These are phyloP conservation scores for Daldinia decipiens DNA, from an alignment of 495 filamentous ascomycete species.

Conservation along the genomic window DNA sequence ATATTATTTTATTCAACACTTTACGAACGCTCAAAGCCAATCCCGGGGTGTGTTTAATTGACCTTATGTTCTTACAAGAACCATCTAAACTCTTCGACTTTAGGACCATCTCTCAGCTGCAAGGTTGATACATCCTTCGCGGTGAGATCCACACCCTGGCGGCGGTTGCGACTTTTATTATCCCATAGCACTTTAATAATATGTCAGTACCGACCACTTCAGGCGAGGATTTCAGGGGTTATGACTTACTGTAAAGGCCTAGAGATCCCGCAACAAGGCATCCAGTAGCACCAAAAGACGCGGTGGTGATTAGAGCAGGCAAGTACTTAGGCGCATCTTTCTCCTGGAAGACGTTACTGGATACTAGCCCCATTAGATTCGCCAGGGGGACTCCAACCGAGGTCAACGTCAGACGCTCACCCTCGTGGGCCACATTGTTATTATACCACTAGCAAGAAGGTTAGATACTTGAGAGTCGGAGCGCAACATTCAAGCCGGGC, in stretches of 20 bases:
- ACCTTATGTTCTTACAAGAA: constrained; percentile 57
- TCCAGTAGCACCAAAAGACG: constrained; percentile 74
- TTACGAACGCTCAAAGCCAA: background rate
- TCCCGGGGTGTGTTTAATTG: background rate
- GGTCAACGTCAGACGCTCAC: constrained; percentile 73
- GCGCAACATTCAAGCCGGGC: background rate
- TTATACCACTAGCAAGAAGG: constrained; percentile 68
- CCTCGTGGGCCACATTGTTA: constrained; percentile 83
- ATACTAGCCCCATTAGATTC: constrained; percentile 83
- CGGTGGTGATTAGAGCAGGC: constrained; percentile 77
- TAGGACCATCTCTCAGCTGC: constrained; percentile 72
- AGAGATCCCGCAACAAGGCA: constrained; percentile 65
- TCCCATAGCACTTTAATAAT: constrained; percentile 66
- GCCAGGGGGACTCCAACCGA: constrained; percentile 79
- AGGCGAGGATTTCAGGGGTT: background rate
- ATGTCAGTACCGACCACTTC: background rate
- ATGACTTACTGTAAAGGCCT: constrained; percentile 63
- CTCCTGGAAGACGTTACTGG: constrained; percentile 76
- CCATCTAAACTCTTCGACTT: constrained; percentile 74
- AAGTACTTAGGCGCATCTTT: constrained; percentile 78
- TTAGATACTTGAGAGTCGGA: constrained; percentile 10
- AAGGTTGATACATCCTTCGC: constrained; percentile 76
- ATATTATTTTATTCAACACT: background rate
- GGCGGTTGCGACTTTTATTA: constrained; percentile 70
- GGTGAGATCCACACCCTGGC: constrained; percentile 67